Conservation (phyloP, 106 monocot genomes). For the Allium fistulosum region DNA sequence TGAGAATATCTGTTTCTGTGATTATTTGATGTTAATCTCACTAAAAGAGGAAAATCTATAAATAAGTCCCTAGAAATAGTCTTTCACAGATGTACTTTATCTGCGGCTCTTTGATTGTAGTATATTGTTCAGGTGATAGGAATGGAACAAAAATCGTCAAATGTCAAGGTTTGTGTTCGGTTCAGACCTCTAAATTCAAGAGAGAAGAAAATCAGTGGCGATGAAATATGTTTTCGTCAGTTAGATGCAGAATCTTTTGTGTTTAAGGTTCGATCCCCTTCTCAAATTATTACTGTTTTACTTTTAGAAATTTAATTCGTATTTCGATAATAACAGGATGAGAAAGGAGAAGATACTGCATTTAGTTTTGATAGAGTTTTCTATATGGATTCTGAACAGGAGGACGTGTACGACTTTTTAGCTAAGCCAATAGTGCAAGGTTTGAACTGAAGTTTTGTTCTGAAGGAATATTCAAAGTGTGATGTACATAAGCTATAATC, state of each 20-base stretch:
- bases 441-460: slow-evolving; percentile 1
- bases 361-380: slow-evolving; percentile 84
- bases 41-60: too few species aligned
- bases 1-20: too few species aligned
- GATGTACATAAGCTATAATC: too few species aligned
- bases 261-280: slow-evolving; percentile 6
- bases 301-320: background rate
- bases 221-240: background rate
- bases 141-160: background rate
- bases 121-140: too few species aligned
- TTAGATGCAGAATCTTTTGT: slow-evolving; percentile 9
- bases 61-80: too few species aligned
- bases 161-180: slow-evolving; percentile 14
- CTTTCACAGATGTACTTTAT: too few species aligned
- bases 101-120: too few species aligned
- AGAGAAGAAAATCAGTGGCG: slow-evolving; percentile 1
- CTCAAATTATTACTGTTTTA: background rate
- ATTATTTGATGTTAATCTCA: too few species aligned
- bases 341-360: slow-evolving; percentile 57
- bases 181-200: slow-evolving; percentile 11
- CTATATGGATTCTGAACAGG: slow-evolving; percentile 54
- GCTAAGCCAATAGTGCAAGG: slow-evolving; percentile 67
- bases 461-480: too few species aligned
- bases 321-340: slow-evolving; percentile 32
- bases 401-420: slow-evolving; percentile 66